phyloP scores from a whole-genome alignment of 164 flowering plant species.

The Liriodendron chinense region DNA sequence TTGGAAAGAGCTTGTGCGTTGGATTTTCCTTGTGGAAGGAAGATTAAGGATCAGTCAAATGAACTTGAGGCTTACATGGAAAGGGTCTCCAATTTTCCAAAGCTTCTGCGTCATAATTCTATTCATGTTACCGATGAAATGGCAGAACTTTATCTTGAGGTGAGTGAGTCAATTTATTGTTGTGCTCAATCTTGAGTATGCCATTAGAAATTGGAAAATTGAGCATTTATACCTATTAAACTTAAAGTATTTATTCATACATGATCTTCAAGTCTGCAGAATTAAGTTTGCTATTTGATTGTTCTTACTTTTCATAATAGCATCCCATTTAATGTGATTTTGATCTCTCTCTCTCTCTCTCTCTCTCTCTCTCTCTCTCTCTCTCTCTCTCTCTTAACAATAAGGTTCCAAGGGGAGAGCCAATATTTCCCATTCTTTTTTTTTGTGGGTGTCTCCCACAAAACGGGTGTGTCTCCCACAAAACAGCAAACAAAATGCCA shows the following conservation, averaged over 20 bases:
- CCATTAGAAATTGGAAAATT: neutral
- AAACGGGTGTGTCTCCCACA: too few relatives aligned
- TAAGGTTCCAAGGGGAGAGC: too few relatives aligned
- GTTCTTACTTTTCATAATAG: neutral
- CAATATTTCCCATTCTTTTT: too few relatives aligned
- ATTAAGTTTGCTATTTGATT: too few relatives aligned
- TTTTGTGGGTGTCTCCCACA: too few relatives aligned
- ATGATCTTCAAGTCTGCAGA: too few relatives aligned
- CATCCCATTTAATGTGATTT: neutral
- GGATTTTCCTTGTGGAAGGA: slow-evolving; percentile 29
- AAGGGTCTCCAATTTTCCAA: slow-evolving; percentile 62
- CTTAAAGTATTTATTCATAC: too few relatives aligned
- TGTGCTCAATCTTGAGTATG: neutral
- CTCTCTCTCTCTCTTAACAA: too few relatives aligned
- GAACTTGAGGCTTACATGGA: slow-evolving; percentile 51
- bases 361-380: too few relatives aligned
- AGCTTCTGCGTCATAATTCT: slow-evolving; percentile 53
- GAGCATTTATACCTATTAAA: neutral
- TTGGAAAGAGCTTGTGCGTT: slow-evolving; percentile 34
- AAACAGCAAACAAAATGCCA: too few relatives aligned
- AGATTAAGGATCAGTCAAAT: slow-evolving; percentile 30
- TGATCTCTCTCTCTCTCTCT: too few relatives aligned
- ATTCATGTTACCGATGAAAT: slow-evolving; percentile 74
- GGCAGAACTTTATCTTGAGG: slow-evolving; percentile 88
- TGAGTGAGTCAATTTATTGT: slow-evolving; percentile 21